Conservation (phyloP, 2,329 filamentous ascomycete genomes). For the Fusarium succisae region DNA sequence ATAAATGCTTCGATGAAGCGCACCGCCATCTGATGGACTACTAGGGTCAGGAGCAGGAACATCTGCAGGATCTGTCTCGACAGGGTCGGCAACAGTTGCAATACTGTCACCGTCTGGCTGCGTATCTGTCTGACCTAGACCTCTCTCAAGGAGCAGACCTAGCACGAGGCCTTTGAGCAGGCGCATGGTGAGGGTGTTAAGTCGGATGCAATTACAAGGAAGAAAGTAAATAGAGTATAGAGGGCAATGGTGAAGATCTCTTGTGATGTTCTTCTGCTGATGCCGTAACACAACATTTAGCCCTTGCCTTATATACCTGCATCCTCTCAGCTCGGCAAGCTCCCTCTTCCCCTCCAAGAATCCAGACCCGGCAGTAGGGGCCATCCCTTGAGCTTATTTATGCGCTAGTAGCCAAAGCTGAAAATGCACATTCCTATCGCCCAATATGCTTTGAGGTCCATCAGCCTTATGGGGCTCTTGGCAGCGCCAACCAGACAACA, state of each 20-base stretch:
- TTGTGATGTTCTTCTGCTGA: background rate
- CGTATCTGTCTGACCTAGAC: background rate
- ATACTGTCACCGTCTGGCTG: background rate
- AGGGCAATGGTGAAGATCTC: too few species aligned
- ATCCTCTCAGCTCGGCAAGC: background rate
- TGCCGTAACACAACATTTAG: background rate
- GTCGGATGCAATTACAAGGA: too few species aligned
- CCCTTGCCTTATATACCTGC: background rate
- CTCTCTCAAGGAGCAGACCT: background rate
- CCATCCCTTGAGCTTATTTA: background rate
- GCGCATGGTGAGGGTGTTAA: background rate
- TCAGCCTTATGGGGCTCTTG: conserved; percentile 9
- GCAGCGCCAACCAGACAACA: background rate
- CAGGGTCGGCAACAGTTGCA: background rate
- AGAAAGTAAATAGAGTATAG: too few species aligned
- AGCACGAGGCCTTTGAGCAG: conserved; percentile 1
- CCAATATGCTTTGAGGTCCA: background rate
- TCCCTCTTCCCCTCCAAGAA: background rate
- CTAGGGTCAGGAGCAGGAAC: background rate
- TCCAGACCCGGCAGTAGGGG: background rate
- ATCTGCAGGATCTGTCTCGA: background rate
- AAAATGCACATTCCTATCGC: background rate
- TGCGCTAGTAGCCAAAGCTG: conserved; percentile 4
- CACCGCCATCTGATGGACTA: background rate
- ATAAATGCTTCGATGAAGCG: background rate